Percentiles rank a stretch among this genome's conserved stretches.
phyloP scores from a whole-genome alignment of 805 yeast species.

The Candida berthetii region DNA sequence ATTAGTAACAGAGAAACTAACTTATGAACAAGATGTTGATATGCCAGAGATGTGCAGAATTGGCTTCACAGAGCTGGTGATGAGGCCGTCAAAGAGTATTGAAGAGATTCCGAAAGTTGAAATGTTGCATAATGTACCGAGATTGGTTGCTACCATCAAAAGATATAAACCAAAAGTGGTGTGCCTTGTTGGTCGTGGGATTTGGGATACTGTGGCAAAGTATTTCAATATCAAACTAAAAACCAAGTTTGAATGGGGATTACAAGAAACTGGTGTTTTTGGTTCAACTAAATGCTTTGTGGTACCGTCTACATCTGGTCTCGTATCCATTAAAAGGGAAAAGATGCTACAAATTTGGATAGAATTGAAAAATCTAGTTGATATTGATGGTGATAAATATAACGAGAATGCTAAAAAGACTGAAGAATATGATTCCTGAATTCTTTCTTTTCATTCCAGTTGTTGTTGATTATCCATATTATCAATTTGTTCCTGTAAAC shows the following conservation, averaged over 20 bases:
- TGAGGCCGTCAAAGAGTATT: conserved; percentile 55
- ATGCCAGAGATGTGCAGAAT: conserved; percentile 33
- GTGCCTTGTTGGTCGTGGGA: conserved; percentile 68
- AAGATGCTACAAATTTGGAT: conserved; percentile 46
- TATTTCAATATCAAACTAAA: conserved; percentile 19
- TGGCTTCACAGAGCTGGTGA: conserved; percentile 70
- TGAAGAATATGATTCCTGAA: neutral
- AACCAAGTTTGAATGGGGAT: conserved; percentile 49
- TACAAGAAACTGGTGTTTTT: conserved; percentile 16
- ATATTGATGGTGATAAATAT: neutral
- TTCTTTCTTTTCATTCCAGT: neutral
- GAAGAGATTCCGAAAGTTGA: conserved; percentile 46
- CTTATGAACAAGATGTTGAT: conserved; percentile 31
- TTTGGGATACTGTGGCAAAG: conserved; percentile 56
- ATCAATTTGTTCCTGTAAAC: conserved; percentile 16
- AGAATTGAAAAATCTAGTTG: conserved; percentile 18
- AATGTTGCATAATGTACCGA: conserved; percentile 47
- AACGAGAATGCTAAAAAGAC: too few species aligned
- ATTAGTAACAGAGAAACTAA: conserved; percentile 27
- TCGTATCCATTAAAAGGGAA: conserved; percentile 45
- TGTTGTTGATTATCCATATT: neutral
- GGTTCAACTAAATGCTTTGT: conserved; percentile 41
- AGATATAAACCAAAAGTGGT: conserved; percentile 32
- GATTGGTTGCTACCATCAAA: conserved; percentile 39
- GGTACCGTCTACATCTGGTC: conserved; percentile 69